phyloP scores from a whole-genome alignment of 176 grass and related monocot genomes.

The Hsuehochloa calcarea region DNA sequence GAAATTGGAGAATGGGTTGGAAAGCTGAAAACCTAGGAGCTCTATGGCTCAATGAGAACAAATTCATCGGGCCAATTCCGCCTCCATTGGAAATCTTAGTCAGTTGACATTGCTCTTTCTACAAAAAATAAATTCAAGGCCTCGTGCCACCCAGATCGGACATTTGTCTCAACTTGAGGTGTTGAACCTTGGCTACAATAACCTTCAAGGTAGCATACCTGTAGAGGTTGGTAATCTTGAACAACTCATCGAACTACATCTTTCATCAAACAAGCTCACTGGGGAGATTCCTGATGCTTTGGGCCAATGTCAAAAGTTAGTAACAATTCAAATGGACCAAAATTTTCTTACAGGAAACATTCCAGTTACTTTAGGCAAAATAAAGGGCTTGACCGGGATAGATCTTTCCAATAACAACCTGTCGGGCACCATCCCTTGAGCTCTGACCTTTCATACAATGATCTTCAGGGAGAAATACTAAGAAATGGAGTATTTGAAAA shows the following conservation, averaged over 20 bases:
- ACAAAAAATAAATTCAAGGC: conserved; percentile 34
- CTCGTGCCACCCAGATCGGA: conserved; percentile 31
- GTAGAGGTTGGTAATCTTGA: conserved; percentile 7
- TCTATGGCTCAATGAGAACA: conserved; percentile 32
- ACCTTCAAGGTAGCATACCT: conserved; percentile 30
- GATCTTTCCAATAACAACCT: background rate
- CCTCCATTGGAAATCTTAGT: conserved; percentile 36
- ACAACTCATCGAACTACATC: background rate
- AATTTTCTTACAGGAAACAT: background rate
- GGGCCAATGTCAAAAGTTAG: conserved; percentile 18
- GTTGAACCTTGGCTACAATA: conserved; percentile 46
- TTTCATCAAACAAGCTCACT: conserved; percentile 36
- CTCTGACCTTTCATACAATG: too few species aligned
- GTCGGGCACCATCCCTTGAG: too few species aligned
- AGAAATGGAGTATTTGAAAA: too few species aligned
- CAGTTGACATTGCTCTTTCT: conserved; percentile 27
- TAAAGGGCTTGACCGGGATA: background rate
- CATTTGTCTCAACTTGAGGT: conserved; percentile 3
- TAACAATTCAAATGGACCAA: background rate
- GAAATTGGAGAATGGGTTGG: conserved; percentile 37
- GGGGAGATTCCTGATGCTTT: conserved; percentile 10
- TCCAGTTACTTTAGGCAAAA: background rate
- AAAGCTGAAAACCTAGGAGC: conserved; percentile 21
- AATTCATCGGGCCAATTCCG: conserved; percentile 36
- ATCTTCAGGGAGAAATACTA: too few species aligned